phyloP scores from a whole-genome alignment of 495 filamentous ascomycete genomes.

The Cercophora samala region DNA sequence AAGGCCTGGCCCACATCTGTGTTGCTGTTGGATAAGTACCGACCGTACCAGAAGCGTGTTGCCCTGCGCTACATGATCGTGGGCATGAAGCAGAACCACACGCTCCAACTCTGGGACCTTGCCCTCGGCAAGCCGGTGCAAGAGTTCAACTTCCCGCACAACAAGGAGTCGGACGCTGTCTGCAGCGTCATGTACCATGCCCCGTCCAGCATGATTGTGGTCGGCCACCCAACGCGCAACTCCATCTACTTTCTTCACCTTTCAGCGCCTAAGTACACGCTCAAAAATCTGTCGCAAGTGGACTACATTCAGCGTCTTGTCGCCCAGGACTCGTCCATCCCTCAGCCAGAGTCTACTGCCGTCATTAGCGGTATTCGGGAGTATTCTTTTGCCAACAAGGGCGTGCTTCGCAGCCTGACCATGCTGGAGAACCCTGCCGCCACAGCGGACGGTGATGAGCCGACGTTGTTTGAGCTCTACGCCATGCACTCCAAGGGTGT shows the following conservation, averaged over 20 bases:
- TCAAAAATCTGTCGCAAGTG: slow-evolving; percentile 78
- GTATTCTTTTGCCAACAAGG: slow-evolving; percentile 86
- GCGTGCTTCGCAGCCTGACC: slow-evolving; percentile 83
- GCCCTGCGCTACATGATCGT: slow-evolving; percentile 92
- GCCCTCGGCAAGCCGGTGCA: slow-evolving; percentile 90
- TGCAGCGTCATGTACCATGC: slow-evolving; percentile 95
- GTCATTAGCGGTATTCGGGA: slow-evolving; percentile 94
- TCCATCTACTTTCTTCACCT: slow-evolving; percentile 95
- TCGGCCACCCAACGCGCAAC: slow-evolving; percentile 95
- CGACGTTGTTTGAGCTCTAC: slow-evolving; percentile 85
- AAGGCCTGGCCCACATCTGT: slow-evolving; percentile 96
- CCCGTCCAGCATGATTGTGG: slow-evolving; percentile 80
- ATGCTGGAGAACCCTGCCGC: slow-evolving; percentile 64
- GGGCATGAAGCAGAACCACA: slow-evolving; percentile 98
- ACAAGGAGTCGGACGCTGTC: slow-evolving; percentile 92
- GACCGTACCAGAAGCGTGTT: slow-evolving; percentile 79
- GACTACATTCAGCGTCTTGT: slow-evolving; percentile 74
- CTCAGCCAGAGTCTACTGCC: slow-evolving; percentile 85
- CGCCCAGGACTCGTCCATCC: slow-evolving; percentile 66
- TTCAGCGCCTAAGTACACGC: slow-evolving; percentile 84
- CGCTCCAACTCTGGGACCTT: slow-evolving; percentile 98
- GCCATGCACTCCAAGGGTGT: slow-evolving; percentile 96
- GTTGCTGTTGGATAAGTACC: slow-evolving; percentile 89
- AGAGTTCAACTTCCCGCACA: slow-evolving; percentile 93
- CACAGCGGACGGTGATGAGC: slow-evolving; percentile 53